Base-by-base conservation (phyloP, 2,329 filamentous ascomycete genomes). In the Exutisphaerella laricina region DNA sequence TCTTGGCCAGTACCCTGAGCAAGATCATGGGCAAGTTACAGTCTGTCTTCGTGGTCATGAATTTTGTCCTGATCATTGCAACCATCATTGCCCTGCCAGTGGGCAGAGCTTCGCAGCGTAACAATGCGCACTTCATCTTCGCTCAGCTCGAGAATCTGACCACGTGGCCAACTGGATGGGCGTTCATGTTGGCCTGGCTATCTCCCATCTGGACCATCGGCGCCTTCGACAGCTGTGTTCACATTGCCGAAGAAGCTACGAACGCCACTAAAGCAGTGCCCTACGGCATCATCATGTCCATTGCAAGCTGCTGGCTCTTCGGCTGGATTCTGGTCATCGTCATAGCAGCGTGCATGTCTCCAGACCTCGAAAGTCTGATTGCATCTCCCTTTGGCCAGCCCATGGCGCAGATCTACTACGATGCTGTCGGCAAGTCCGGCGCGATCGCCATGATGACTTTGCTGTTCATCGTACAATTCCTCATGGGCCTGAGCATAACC, bases 191-290 rank as follows among this genome's bases (percentile, higher is more conserved):
- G 2, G 65, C 74, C 0, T 81, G 77, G 75, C 64, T 82, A 14
- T 70, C 68, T 21, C 78, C 78, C 0, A 80, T 82, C 47, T 82
- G 78, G 78, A 78, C 76, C 1, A 74, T 75, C 34, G 68, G 67
- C n/a, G 70, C 67, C 1, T 79, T 79, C 48, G 76, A 79, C 53
- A 72, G 70, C 2, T 79, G 75, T 41, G 74, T 65, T 5, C 74
- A 79, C 50, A 78, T 81, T 68, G 73, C 70, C 30, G 78, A 81
- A 58, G 78, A 81, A 57, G 77, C 78, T 0, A 64, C 72, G 31
- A 78, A 82, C 59, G 78, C 78, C 1, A 72, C 74, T 3, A 74
- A 70, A 40, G 75, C 77, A 1, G 77, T 79, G 1, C 78, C 78
- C 0, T 68, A 76, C 38, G 78, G 77, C 1, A 80, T 81, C 39